These are phyloP conservation scores for Carallia brachiata DNA, from an alignment of 345 rosid genomes.

Conservation along the genomic window DNA sequence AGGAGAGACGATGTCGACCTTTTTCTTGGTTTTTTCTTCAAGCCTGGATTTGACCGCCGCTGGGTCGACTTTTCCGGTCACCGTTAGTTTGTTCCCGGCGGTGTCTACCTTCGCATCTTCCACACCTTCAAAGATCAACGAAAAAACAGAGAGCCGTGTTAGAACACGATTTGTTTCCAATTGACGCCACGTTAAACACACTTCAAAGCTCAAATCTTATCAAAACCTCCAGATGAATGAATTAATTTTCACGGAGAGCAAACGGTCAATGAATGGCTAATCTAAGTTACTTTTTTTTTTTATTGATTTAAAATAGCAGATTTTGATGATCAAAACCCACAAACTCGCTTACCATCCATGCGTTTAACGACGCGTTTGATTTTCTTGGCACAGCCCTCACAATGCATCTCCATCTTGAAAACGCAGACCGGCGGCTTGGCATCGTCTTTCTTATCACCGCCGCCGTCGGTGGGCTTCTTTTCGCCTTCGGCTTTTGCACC, in stretches of 20 bases:
- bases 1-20: conserved; percentile 31
- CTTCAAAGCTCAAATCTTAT: not conserved
- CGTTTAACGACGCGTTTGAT: conserved; percentile 21
- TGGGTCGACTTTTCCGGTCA: conserved; percentile 44
- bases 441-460: conserved; percentile 26
- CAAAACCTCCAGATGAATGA: not conserved
- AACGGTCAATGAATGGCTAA: no score
- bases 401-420: conserved; percentile 75
- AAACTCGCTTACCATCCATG: conserved; percentile 23
- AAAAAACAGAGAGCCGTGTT: not conserved
- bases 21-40: conserved; percentile 33
- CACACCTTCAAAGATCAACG: conserved; percentile 31
- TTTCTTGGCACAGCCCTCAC: conserved; percentile 85
- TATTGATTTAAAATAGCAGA: no score
- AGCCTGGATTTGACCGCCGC: conserved; percentile 27
- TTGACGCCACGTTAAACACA: not conserved
- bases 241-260: not conserved
- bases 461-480: conserved; percentile 38
- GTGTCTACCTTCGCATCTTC: conserved; percentile 31
- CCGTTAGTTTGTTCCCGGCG: conserved; percentile 37
- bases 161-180: not conserved
- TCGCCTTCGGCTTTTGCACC: conserved; percentile 45
- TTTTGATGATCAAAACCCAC: not conserved
- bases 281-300: no score
- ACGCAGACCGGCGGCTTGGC: conserved; percentile 40